Conservation (phyloP, 2,329 filamentous ascomycete genomes). For the Penicillium corylophilum region DNA sequence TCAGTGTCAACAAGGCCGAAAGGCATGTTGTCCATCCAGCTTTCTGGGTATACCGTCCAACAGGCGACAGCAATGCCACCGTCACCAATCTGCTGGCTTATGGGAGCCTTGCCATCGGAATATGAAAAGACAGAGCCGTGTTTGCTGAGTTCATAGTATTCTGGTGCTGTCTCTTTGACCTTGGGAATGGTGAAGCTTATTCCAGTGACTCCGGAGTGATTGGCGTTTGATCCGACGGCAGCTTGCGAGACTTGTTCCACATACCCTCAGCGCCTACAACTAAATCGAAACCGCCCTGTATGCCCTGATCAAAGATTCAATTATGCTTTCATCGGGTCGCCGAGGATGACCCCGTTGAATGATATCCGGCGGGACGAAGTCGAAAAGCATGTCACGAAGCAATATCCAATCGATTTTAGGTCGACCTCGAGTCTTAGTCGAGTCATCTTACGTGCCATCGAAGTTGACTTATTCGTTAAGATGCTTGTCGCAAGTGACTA, state of each 20-base stretch:
- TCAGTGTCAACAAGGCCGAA: constrained; percentile 1
- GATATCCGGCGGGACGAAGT: constrained; percentile 21
- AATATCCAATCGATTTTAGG: constrained; percentile 29
- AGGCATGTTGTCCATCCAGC: constrained; percentile 6
- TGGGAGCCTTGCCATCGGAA: constrained; percentile 22
- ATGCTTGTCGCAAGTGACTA: constrained; percentile 20
- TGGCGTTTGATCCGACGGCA: constrained; percentile 22
- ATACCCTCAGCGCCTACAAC: constrained; percentile 31
- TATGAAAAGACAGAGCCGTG: constrained; percentile 23
- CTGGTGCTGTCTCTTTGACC: constrained; percentile 17
- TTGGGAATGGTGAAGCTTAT: constrained; percentile 20
- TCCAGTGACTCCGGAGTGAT: constrained; percentile 23
- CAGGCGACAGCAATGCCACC: constrained; percentile 12
- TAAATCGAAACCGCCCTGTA: constrained; percentile 22
- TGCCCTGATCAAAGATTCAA: constrained; percentile 12
- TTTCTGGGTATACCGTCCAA: constrained; percentile 6
- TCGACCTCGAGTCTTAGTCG: constrained; percentile 8
- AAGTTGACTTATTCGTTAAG: constrained; percentile 12
- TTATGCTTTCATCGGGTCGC: constrained; percentile 8
- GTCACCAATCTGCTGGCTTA: constrained; percentile 24
- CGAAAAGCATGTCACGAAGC: constrained; percentile 25
- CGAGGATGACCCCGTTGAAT: constrained; percentile 28
- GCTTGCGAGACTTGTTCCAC: constrained; percentile 28
- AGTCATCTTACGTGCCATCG: constrained; percentile 10
- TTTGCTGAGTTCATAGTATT: constrained; percentile 11